Evolutionary conservation across 257 asterid genomes (phyloP), one percentile per base, ranked within the genome.

Genomic region (Capsicum baccatum): DNA sequence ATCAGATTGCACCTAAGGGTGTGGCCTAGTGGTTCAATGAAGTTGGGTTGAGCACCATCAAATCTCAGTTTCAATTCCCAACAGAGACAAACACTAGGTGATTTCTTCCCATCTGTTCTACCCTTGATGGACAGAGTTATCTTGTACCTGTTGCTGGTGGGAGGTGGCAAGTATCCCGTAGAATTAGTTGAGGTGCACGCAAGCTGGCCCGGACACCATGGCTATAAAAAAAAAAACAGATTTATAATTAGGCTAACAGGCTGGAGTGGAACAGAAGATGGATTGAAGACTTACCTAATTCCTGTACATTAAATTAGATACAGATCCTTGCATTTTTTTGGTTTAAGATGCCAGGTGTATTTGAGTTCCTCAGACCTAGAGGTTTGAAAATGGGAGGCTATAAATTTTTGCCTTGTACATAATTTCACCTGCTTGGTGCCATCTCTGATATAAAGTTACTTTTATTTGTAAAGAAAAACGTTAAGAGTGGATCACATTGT

Each of bases 361-460:
- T 48, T 73, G 80, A 73, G 44, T 73, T 73, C 44, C 80, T 73
- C 39, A 21, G 58, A 48, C 37, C 11, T 26, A 48, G 42, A 73
- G 19, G 42, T 48, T 73, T 73, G 60, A 73, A 19, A 48, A 48
- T 15, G 78, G 42, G 59, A 47, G n/a, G 59, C 48, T 73, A 7
- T 68, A 33, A 19, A 48, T 19, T 3, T 19, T 73, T n/a, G 8
- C 60, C 60, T 48, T 52, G 39, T 11, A 73, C 69, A 21, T 19
- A 73, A 11, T 19, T 71, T 19, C 57, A 26, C 19, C 44, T 11
- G 42, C 17, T 73, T 48, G n/a, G 42, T 73, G 42, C 60, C 80
- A 73, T 73, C 80, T 48, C 60, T 73, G 60, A 11, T 19, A 19
- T 50, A 73, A 19, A 73, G 60, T 48, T 48, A 11, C 42, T 48